A percentile compares a stretch with the other conserved stretches of the same genome.
Evolutionary conservation across 2,329 filamentous ascomycete genomes (phyloP).

Genomic region (Helotiales sp.): DNA sequence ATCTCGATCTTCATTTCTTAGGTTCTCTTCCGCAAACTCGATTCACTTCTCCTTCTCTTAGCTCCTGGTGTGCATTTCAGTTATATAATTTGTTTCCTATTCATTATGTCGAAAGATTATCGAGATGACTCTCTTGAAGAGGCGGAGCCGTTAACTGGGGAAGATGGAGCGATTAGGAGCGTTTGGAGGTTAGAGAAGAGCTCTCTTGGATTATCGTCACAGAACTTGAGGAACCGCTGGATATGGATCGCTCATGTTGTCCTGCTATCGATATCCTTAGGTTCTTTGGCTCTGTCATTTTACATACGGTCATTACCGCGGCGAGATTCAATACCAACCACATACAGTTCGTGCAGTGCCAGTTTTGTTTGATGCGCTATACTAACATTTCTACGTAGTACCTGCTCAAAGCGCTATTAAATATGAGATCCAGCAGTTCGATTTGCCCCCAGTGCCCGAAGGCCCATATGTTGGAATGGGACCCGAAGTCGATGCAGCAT

Average conservation of each 20-base stretch:
- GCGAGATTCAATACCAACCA: background rate
- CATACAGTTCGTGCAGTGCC: conserved; percentile 4
- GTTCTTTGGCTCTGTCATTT: background rate
- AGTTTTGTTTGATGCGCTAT: background rate
- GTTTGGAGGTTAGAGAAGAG: conserved; percentile 6
- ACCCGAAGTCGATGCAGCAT: conserved; percentile 16
- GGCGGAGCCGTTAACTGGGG: conserved; percentile 12
- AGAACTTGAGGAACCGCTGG: conserved; percentile 1
- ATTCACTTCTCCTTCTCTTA: background rate
- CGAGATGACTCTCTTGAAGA: conserved; percentile 12
- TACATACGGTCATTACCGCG: background rate
- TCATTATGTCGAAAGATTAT: conserved; percentile 12
- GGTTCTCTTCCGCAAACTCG: background rate
- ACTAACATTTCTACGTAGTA: background rate
- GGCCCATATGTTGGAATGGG: conserved; percentile 18
- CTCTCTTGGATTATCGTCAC: background rate
- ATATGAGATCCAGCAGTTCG: conserved; percentile 15
- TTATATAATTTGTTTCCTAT: conserved; percentile 6
- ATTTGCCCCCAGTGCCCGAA: conserved; percentile 3
- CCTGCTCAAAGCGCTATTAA: conserved; percentile 6
- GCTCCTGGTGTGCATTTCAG: conserved; percentile 3
- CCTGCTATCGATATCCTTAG: conserved; percentile 3
- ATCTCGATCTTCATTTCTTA: background rate
- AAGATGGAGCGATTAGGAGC: conserved; percentile 4
- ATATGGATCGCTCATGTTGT: conserved; percentile 10